Percentiles rank a stretch among this genome's conserved stretches.
Conservation (phyloP, 2,329 filamentous ascomycete genomes). For the Pseudogymnoascus sp. region DNA sequence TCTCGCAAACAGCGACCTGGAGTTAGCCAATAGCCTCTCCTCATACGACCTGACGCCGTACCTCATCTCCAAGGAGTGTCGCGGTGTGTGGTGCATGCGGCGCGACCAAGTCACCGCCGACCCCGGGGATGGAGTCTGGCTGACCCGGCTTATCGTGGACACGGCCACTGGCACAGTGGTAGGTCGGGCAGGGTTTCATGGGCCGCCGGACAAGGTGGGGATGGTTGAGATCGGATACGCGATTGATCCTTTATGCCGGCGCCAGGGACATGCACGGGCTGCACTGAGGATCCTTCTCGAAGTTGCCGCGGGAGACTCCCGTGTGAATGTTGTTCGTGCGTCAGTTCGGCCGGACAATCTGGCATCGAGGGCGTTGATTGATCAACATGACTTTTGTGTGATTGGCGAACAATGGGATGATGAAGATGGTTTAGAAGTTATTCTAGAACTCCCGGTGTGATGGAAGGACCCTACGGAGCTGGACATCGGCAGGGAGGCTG, state of each 20-base stretch:
- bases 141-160: neutral
- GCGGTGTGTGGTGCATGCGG: neutral
- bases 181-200: constrained; percentile 9
- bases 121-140: neutral
- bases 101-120: neutral
- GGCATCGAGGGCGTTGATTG: neutral
- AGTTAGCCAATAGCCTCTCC: neutral
- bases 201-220: constrained; percentile 8
- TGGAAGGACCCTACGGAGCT: neutral
- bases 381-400: neutral
- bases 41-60: neutral
- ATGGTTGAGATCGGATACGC: constrained; percentile 12
- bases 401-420: constrained; percentile 51
- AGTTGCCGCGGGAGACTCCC: neutral
- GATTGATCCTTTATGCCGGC: neutral
- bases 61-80: neutral
- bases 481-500: neutral
- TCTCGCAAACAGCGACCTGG: neutral
- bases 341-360: neutral
- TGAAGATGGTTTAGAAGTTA: constrained; percentile 67
- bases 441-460: constrained; percentile 40
- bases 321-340: neutral
- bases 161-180: neutral
- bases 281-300: constrained; percentile 10
- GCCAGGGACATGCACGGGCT: constrained; percentile 11